Conservation (phyloP, 768 basidiomycete species). For the Psilocybe subaeruginosa region DNA sequence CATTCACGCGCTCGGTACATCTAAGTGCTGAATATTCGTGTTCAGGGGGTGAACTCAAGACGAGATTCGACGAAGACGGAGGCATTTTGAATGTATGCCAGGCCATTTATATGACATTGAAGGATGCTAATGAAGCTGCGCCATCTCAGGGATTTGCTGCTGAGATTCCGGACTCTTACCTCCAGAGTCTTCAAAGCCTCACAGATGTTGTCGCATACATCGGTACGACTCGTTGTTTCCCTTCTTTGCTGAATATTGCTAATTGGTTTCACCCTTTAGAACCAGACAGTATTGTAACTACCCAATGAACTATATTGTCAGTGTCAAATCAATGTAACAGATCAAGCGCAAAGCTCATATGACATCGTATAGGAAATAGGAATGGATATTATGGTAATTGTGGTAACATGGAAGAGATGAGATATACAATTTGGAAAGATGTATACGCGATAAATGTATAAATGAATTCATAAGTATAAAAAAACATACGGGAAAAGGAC, state of each 20-base stretch:
- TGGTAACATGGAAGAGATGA: too few relatives aligned
- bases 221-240: constrained; percentile 12
- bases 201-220: constrained; percentile 18
- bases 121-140: background rate
- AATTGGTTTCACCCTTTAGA: constrained; percentile 13
- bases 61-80: constrained; percentile 15
- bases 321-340: background rate
- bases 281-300: constrained; percentile 24
- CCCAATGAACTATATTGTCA: constrained; percentile 13
- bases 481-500: too few relatives aligned
- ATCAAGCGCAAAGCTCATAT: background rate
- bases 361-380: background rate
- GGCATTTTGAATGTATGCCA: constrained; percentile 21
- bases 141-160: constrained; percentile 24
- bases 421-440: too few relatives aligned
- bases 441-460: too few relatives aligned
- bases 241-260: background rate
- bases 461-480: too few relatives aligned
- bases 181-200: constrained; percentile 17
- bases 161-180: constrained; percentile 18
- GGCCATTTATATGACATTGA: background rate
- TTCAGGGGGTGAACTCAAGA: constrained; percentile 19
- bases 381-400: background rate
- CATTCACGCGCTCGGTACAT: too few relatives aligned
- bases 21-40: background rate